Base-by-base conservation (phyloP, 179 eudicot genomes). In the Drosera spatulata region DNA sequence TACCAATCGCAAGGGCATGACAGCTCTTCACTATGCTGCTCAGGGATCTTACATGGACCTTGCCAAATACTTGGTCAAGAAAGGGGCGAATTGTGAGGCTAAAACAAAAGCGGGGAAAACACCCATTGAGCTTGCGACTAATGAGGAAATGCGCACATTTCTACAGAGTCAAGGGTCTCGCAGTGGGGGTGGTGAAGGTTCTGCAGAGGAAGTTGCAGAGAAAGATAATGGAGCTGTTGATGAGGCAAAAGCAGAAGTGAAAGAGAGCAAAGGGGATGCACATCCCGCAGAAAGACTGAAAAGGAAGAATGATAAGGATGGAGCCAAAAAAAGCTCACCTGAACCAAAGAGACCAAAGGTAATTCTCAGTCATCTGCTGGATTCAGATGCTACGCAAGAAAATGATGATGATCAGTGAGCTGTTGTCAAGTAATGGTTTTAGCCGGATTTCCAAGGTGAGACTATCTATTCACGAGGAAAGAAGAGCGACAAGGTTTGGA, bases 51-150 rank as follows among this genome's bases (percentile, higher is more conserved):
- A 86, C 53, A 14, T 72, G 37, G 96, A 85, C 46, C 86, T 91
- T 37, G 80, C 80, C 57, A 88, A 79, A 70, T 91, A 91, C 73
- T 68, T 91, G 83, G 69, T 88, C 7, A 91, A 75, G 80, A 88
- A 88, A 82, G 95, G 95, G 33, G 61, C 82, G 15, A 77, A 72
- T 72, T 80, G 71, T 5, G 55, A 55, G 45, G 60, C 78, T 3
- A 88, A 81, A 75, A 86, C 84, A 53, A 89, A 89, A 75, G 90
- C 99, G 7, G 99, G 96, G 7, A 93, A 86, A 74, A 81, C 79
- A 10, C 79, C 85, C 40, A 63, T 78, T 14, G 93, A 86, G 61
- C 86, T 93, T 74, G 95, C 95, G 38, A 79, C 63, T 64, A 84
- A 43, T 11, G 96, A 84, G 47, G 96, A 88, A 71, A 60, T 86